Evolutionary conservation across 1,139 yeast genomes (phyloP).

Genomic region (Magnusiomyces sp.): DNA sequence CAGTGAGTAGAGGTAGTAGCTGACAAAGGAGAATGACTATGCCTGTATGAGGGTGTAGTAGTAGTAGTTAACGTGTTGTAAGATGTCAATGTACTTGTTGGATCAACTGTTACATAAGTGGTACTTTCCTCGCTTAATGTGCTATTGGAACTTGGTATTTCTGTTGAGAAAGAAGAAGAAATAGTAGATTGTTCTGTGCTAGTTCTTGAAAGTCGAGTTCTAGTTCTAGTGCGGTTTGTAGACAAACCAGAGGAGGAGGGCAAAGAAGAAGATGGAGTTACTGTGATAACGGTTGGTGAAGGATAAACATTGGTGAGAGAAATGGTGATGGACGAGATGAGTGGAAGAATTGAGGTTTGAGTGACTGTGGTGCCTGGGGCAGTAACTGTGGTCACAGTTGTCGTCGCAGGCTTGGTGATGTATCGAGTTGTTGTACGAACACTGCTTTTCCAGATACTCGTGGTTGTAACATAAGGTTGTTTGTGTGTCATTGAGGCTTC

Average conservation of each 20-base stretch:
- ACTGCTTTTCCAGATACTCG: conserved; percentile 7
- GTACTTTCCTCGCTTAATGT: background rate
- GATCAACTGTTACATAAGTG: conserved; percentile 21
- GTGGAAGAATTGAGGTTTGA: no score
- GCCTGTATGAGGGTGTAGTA: conserved; percentile 11
- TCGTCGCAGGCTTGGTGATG: conserved; percentile 13
- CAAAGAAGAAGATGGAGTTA: conserved; percentile 23
- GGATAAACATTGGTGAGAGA: background rate
- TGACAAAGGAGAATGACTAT: conserved; percentile 14
- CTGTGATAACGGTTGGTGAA: conserved; percentile 26
- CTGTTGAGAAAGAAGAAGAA: background rate
- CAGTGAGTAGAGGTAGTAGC: conserved; percentile 6
- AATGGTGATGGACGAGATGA: no score
- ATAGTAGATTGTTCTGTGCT: conserved; percentile 2
- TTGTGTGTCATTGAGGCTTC: background rate
- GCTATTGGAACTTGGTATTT: background rate
- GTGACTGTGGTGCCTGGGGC: background rate
- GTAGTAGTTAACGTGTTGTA: conserved; percentile 18
- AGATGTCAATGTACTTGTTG: conserved; percentile 23
- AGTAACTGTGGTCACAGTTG: background rate
- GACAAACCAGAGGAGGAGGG: no score
- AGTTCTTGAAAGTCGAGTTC: no score
- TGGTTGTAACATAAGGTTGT: conserved; percentile 8
- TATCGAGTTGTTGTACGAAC: conserved; percentile 16
- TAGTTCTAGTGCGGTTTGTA: no score